These are phyloP conservation scores for Boletus rex-veris DNA, from an alignment of 768 basidiomycete species.

Conservation along the genomic window DNA sequence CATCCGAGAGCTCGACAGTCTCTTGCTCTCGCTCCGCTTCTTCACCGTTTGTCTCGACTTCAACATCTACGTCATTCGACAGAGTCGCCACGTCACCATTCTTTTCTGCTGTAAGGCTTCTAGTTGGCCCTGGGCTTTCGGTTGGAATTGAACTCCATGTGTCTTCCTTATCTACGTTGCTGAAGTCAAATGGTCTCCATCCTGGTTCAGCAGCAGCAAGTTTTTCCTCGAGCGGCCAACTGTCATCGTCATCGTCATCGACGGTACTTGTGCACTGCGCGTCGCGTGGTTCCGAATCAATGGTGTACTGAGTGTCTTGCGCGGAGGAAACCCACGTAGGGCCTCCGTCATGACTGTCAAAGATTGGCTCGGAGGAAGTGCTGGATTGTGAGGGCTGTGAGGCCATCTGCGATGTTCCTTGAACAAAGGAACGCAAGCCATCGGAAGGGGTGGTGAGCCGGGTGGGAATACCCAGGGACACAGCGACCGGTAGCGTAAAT, in stretches of 20 bases:
- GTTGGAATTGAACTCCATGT: constrained; percentile 74
- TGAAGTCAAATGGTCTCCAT: constrained; percentile 60
- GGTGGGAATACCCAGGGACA: constrained; percentile 44
- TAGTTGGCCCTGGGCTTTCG: constrained; percentile 44
- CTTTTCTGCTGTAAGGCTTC: constrained; percentile 18
- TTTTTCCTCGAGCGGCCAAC: constrained; percentile 73
- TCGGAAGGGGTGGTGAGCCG: constrained; percentile 29
- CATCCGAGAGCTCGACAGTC: constrained; percentile 34
- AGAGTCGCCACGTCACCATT: neutral
- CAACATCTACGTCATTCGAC: constrained; percentile 8
- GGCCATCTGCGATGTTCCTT: constrained; percentile 35
- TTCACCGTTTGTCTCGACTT: constrained; percentile 11
- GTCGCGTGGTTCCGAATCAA: constrained; percentile 34
- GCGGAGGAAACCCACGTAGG: constrained; percentile 56
- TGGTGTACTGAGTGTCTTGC: constrained; percentile 56
- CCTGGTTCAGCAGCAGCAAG: constrained; percentile 47
- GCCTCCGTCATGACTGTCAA: constrained; percentile 43
- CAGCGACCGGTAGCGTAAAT: constrained; percentile 43
- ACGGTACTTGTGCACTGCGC: neutral
- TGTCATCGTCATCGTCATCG: constrained; percentile 56
- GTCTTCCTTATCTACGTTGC: constrained; percentile 58
- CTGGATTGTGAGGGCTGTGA: constrained; percentile 56
- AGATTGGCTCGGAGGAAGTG: constrained; percentile 46
- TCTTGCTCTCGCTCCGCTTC: constrained; percentile 12
- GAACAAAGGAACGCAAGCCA: constrained; percentile 17